A percentile compares a stretch with the other conserved stretches of the same genome.
phyloP scores from a whole-genome alignment of 1,139 yeast genomes.

The Geotrichum reessii region DNA sequence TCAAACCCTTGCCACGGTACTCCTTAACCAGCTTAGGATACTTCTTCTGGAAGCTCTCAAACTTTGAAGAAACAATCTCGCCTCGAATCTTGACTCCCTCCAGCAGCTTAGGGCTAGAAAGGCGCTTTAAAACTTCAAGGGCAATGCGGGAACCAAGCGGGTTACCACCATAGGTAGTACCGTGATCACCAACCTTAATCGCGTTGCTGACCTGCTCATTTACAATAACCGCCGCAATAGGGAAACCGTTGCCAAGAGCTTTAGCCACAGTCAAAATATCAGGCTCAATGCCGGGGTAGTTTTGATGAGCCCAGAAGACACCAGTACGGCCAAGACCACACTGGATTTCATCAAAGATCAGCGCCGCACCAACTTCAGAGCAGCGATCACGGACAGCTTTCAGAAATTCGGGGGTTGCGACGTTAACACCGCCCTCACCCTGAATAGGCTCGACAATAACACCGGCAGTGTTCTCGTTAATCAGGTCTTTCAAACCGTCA shows the following conservation, averaged over 20 bases:
- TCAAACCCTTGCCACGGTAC: conserved; percentile 75
- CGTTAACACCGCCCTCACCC: conserved; percentile 94
- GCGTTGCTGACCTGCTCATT: conserved; percentile 68
- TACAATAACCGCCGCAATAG: conserved; percentile 90
- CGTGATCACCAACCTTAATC: conserved; percentile 88
- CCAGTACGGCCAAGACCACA: conserved; percentile 96
- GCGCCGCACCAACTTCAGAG: conserved; percentile 59
- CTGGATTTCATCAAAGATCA: conserved; percentile 93
- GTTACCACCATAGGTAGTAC: conserved; percentile 96
- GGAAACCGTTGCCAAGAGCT: conserved; percentile 96
- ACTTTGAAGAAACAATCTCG: conserved; percentile 46
- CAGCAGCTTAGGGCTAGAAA: conserved; percentile 58
- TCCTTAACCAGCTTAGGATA: conserved; percentile 56
- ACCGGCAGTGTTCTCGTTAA: conserved; percentile 76
- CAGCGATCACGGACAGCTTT: conserved; percentile 63
- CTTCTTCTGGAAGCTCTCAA: conserved; percentile 48
- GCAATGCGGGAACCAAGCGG: conserved; percentile 87
- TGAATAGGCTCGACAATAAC: conserved; percentile 95
- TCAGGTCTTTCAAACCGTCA: conserved; percentile 50
- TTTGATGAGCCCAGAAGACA: conserved; percentile 83
- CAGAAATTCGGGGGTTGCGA: conserved; percentile 59
- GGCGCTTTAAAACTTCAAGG: conserved; percentile 60
- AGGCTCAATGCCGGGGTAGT: conserved; percentile 75
- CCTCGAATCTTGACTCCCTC: conserved; percentile 55
- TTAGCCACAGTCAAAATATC: conserved; percentile 92